Evolutionary conservation across 805 yeast species (phyloP).

Genomic region (Alloascoidea hylecoeti): DNA sequence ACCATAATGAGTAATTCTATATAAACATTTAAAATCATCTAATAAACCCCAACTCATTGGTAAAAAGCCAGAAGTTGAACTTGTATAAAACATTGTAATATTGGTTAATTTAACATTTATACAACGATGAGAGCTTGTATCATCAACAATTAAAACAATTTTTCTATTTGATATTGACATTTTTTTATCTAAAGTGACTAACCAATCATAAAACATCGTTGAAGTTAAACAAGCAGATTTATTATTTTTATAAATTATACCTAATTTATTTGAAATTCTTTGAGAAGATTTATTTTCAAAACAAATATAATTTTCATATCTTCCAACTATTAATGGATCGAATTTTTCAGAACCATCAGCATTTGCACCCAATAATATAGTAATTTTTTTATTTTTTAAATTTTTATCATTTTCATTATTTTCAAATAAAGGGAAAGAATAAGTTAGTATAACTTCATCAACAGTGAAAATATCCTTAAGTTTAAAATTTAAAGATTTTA

Average conservation of each 20-base stretch:
- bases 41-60: constrained; percentile 55
- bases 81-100: constrained; percentile 24
- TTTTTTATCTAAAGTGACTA: constrained; percentile 44
- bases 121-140: constrained; percentile 48
- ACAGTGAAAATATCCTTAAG: constrained; percentile 42
- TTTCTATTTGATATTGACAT: constrained; percentile 31
- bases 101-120: constrained; percentile 33
- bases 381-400: constrained; percentile 21
- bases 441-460: constrained; percentile 46
- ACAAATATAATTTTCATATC: constrained; percentile 31
- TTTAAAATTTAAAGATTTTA: constrained; percentile 25
- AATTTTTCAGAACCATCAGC: constrained; percentile 50
- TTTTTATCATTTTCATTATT: constrained; percentile 25
- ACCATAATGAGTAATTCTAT: constrained; percentile 41
- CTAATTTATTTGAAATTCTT: constrained; percentile 22
- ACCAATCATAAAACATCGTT: constrained; percentile 46
- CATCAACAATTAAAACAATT: constrained; percentile 42
- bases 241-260: constrained; percentile 37
- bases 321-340: constrained; percentile 46
- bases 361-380: constrained; percentile 50
- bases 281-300: constrained; percentile 23
- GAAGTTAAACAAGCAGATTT: constrained; percentile 51
- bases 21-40: constrained; percentile 44
- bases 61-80: constrained; percentile 26
- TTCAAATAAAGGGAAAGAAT: constrained; percentile 46